Conservation (phyloP, 257 asterid genomes). For the Scutellaria minor region DNA sequence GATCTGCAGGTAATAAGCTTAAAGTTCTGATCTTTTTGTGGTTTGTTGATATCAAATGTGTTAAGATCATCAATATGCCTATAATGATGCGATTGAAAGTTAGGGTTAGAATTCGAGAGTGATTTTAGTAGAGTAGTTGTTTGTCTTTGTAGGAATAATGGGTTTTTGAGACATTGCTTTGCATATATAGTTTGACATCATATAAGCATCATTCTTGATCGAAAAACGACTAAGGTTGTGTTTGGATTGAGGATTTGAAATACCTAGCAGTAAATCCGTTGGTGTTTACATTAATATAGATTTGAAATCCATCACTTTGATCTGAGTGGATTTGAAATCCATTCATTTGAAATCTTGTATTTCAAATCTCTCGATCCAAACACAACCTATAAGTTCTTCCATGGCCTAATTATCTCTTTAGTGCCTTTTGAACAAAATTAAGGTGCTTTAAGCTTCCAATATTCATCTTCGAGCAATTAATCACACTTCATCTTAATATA, state of each 20-base stretch:
- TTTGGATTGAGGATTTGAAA: too few species aligned
- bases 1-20: slow-evolving; percentile 66
- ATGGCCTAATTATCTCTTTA: background rate
- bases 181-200: background rate
- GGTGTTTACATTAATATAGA: too few species aligned
- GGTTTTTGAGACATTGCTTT: background rate
- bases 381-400: background rate
- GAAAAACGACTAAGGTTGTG: background rate
- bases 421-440: slow-evolving; percentile 7
- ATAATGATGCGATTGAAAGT: background rate
- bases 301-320: too few species aligned
- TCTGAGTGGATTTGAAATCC: too few species aligned
- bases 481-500: slow-evolving; percentile 17
- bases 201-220: background rate
- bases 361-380: too few species aligned
- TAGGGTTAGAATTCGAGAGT: background rate
- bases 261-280: too few species aligned
- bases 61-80: background rate
- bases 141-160: background rate
- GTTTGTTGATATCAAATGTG: background rate
- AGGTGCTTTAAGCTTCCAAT: background rate
- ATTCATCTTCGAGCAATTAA: background rate
- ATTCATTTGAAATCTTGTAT: too few species aligned
- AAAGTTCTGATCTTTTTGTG: background rate
- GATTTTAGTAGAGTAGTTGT: background rate